phyloP scores from a whole-genome alignment of 2,329 filamentous ascomycete species.

The Podosphaera aphanis region DNA sequence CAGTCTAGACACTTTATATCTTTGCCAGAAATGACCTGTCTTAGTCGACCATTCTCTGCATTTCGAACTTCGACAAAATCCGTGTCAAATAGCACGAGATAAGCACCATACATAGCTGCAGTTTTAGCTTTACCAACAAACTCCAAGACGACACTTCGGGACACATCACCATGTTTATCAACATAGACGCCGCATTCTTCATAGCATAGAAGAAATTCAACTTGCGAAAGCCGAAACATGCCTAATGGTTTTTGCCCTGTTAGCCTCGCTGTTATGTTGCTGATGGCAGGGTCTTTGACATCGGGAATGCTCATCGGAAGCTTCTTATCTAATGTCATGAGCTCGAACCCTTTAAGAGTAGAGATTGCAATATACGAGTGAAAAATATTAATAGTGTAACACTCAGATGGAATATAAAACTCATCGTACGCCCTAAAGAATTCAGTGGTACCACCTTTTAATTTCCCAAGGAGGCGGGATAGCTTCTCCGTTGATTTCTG shows the following conservation, averaged over 20 bases:
- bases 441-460: conserved; percentile 54
- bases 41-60: conserved; percentile 75
- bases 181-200: conserved; percentile 94
- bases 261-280: conserved; percentile 66
- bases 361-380: conserved; percentile 81
- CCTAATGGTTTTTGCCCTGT: conserved; percentile 65
- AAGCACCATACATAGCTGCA: conserved; percentile 76
- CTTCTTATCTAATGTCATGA: conserved; percentile 93
- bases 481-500: conserved; percentile 79
- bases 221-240: conserved; percentile 87
- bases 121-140: conserved; percentile 83
- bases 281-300: conserved; percentile 52
- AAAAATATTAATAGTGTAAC: conserved; percentile 87
- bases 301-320: conserved; percentile 85
- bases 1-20: conserved; percentile 84
- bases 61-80: conserved; percentile 96
- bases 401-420: conserved; percentile 92
- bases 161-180: conserved; percentile 93
- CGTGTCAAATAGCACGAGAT: conserved; percentile 78
- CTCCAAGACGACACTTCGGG: conserved; percentile 86
- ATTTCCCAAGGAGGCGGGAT: conserved; percentile 35
- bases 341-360: conserved; percentile 79
- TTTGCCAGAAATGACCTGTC: conserved; percentile 80
- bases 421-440: conserved; percentile 97
- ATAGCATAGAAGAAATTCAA: conserved; percentile 82